These are phyloP conservation scores for Hondaea fermentalgiana DNA, from an alignment of 108 stramenopile species.

Conservation along the genomic window DNA sequence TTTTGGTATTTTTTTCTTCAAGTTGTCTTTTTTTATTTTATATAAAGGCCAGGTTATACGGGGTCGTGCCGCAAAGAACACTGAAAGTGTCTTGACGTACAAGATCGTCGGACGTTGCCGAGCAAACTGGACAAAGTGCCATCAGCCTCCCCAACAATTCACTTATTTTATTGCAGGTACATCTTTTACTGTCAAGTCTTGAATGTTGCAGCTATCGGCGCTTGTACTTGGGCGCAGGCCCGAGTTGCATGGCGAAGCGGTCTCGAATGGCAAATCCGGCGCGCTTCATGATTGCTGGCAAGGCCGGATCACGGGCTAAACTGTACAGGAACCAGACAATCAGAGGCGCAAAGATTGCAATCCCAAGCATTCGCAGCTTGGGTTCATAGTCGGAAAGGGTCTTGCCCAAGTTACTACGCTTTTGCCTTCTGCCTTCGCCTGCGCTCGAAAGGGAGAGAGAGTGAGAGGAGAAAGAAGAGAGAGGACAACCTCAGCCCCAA, in stretches of 20 bases:
- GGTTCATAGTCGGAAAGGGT: neutral
- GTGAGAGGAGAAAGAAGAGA: neutral
- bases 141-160: too few species aligned
- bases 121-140: too few species aligned
- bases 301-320: neutral
- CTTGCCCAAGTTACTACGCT: neutral
- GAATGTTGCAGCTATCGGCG: neutral
- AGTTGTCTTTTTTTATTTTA: too few species aligned
- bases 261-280: neutral
- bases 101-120: too few species aligned
- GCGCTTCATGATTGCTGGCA: neutral
- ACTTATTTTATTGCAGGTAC: too few species aligned
- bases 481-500: neutral
- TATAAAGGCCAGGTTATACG: too few species aligned
- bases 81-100: too few species aligned
- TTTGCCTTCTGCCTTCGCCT: neutral
- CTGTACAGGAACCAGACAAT: neutral
- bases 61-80: too few species aligned
- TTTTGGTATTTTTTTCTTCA: too few species aligned
- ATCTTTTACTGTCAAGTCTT: too few species aligned
- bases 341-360: neutral
- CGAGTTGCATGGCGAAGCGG: neutral
- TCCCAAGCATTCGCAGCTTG: neutral
- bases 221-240: slow-evolving; percentile 11
- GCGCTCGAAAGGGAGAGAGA: neutral